Evolutionary conservation across 2,329 filamentous ascomycete genomes (phyloP), one percentile per base, ranked within the genome.

Genomic region (Mollisiaceae sp.): DNA sequence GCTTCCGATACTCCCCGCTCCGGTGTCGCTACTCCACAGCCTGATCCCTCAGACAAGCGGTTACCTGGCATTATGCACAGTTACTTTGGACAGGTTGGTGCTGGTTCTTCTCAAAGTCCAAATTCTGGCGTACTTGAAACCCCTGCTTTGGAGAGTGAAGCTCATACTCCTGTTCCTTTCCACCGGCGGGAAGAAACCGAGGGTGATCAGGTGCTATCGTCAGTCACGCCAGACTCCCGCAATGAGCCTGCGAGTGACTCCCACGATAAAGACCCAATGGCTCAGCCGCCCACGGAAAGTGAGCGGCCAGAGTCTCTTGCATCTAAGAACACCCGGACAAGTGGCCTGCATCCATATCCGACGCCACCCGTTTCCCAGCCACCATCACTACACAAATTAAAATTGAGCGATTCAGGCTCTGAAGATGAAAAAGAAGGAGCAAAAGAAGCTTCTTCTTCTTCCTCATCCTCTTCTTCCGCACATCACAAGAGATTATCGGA

Each of bases 81-180:
- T 85, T 97, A 95, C 85, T 97, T 98, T 86, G 91, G 91, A 83
- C 95, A 99, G 94, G 95, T 99, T 97, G 90, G 95, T 97, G 86
- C 87, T 85, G 88, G 86, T 83, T 88, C 89, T 89, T 85, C 86
- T 85, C 70, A 70, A 75, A 66, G 63, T 72, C 66, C 71, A 58
- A 67, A 70, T 72, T 71, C 69, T 71, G 70, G 66, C 68, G 73
- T 71, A 27, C 69, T 74, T 70, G 73, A 76, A 62, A 75, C 73
- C 63, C 68, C 70, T 67, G 65, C 67, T 52, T 38, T 68, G 59
- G 72, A 66, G 18, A 68, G 65, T 64, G 66, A 71, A 64, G 39
- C 59, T 58, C 65, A 71, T 62, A 66, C 62, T 62, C 62, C 69
- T 59, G 39, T 57, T 65, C 65, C 69, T 66, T 70, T 67, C 39